These are phyloP conservation scores for Eucalyptus polyanthemos DNA, from an alignment of 345 rosid species.

Conservation along the genomic window DNA sequence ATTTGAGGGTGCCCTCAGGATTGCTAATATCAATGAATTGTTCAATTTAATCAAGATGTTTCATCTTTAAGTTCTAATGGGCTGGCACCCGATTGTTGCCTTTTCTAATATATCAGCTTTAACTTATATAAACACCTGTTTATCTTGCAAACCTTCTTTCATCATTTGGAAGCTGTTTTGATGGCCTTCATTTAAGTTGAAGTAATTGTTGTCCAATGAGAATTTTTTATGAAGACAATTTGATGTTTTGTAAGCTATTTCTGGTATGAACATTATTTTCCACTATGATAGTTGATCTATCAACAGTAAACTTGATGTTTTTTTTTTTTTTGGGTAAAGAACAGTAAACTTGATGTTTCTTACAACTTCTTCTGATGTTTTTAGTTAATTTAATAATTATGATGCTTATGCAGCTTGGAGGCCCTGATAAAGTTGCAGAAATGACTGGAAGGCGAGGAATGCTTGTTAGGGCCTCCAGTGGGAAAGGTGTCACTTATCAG, in stretches of 20 bases:
- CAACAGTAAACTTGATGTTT: not conserved
- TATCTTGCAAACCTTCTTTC: not conserved
- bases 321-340: no score
- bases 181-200: not conserved
- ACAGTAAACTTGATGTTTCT: not conserved
- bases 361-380: not conserved
- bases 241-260: not conserved
- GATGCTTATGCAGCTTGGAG: conserved; percentile 72
- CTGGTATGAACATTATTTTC: not conserved
- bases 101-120: not conserved
- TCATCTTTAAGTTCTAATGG: not conserved
- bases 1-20: not conserved
- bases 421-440: conserved; percentile 96
- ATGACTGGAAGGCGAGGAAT: conserved; percentile 98
- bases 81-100: not conserved
- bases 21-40: not conserved
- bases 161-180: not conserved
- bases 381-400: not conserved
- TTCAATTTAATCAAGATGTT: not conserved
- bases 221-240: not conserved
- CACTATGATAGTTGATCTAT: not conserved
- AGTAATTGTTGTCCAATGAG: not conserved
- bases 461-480: conserved; percentile 92
- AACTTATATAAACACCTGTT: not conserved
- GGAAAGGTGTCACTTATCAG: conserved; percentile 98